Percentiles rank a stretch among this genome's conserved stretches.
These are phyloP conservation scores for Cyberlindnera xishuangbannaensis DNA, from an alignment of 805 yeast genomes.

Conservation along the genomic window DNA sequence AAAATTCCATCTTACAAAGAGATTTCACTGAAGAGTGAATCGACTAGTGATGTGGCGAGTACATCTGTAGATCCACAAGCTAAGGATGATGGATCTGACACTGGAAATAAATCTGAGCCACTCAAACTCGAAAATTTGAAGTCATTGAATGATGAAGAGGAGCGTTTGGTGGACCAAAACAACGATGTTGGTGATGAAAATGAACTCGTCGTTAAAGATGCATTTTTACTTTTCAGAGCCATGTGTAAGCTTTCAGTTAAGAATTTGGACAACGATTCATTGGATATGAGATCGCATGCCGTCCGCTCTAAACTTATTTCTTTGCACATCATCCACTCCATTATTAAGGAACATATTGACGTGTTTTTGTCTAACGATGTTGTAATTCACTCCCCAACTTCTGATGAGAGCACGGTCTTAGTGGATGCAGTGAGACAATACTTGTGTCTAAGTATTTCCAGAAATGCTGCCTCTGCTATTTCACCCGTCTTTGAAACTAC, in stretches of 20 bases:
- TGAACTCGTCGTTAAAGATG: constrained; percentile 78
- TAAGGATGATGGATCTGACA: constrained; percentile 2
- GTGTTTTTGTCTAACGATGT: constrained; percentile 61
- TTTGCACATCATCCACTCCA: constrained; percentile 79
- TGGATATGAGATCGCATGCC: constrained; percentile 86
- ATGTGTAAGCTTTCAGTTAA: constrained; percentile 92
- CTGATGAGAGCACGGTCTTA: constrained; percentile 53
- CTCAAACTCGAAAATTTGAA: constrained; percentile 60
- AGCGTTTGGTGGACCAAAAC: constrained; percentile 44
- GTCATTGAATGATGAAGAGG: constrained; percentile 49
- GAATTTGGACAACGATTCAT: constrained; percentile 64
- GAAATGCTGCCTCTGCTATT: constrained; percentile 88
- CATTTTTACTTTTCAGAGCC: constrained; percentile 87
- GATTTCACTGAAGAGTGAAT: constrained; percentile 11
- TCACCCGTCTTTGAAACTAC: constrained; percentile 91
- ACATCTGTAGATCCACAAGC: constrained; percentile 7
- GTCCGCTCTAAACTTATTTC: constrained; percentile 89
- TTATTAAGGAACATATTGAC: constrained; percentile 78
- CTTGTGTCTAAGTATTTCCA: constrained; percentile 71
- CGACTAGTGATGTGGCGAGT: constrained; percentile 28
- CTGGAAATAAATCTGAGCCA: constrained; percentile 27
- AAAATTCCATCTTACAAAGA: constrained; percentile 25
- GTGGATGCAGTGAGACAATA: constrained; percentile 81
- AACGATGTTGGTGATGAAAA: constrained; percentile 46
- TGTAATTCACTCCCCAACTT: constrained; percentile 43